A percentile compares a stretch with the other conserved stretches of the same genome.
Conservation (phyloP, 768 basidiomycete genomes). For the Phanerochaete sordida region DNA sequence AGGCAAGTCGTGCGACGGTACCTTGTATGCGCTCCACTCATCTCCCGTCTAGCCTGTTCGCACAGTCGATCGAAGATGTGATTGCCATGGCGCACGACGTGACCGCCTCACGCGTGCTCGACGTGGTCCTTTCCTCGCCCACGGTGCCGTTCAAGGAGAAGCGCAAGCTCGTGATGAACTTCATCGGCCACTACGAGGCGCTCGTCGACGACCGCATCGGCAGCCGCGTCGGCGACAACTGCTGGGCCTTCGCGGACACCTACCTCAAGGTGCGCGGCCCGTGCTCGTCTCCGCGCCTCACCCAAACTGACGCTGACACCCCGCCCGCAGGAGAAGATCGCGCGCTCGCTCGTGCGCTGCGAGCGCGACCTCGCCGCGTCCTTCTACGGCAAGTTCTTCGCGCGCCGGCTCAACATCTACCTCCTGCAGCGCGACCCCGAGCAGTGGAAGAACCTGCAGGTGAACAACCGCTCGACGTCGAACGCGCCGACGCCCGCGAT, state of each 20-base stretch:
- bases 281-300: not conserved
- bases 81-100: constrained; percentile 59
- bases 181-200: constrained; percentile 74
- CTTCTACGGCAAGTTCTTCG: constrained; percentile 86
- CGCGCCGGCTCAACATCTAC: constrained; percentile 71
- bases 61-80: constrained; percentile 56
- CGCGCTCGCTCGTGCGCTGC: constrained; percentile 68
- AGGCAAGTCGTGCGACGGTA: constrained; percentile 45
- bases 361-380: constrained; percentile 72
- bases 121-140: constrained; percentile 67
- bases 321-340: constrained; percentile 79
- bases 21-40: not conserved
- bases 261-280: constrained; percentile 68
- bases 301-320: not conserved
- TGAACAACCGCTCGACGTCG: constrained; percentile 24
- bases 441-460: constrained; percentile 78
- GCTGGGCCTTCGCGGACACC: constrained; percentile 88
- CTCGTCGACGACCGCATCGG: constrained; percentile 91
- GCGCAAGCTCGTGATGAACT: constrained; percentile 65
- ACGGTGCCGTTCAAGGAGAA: constrained; percentile 62
- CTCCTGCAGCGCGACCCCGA: constrained; percentile 75
- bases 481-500: not conserved
- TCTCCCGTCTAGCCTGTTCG: constrained; percentile 42
- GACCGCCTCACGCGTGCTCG: constrained; percentile 75
- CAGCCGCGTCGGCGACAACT: constrained; percentile 85